These are phyloP conservation scores for Beauveria pseudobassiana DNA, from an alignment of 2,329 filamentous ascomycete species.

Conservation along the genomic window DNA sequence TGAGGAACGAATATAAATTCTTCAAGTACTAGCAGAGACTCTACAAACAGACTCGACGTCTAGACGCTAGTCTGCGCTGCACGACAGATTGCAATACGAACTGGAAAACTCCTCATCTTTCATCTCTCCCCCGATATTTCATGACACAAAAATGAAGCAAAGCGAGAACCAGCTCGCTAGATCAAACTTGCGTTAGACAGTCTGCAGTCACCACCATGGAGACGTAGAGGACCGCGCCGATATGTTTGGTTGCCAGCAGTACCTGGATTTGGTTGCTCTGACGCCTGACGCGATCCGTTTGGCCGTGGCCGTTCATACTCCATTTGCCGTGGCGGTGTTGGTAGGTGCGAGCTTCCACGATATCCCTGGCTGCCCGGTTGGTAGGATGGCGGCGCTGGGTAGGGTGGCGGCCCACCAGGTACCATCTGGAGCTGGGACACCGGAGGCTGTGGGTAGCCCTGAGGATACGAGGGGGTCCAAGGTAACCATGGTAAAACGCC, in stretches of 20 bases:
- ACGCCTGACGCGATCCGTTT: background rate
- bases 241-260: background rate
- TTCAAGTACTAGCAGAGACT: background rate
- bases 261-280: background rate
- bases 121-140: background rate
- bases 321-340: background rate
- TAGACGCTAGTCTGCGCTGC: background rate
- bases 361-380: background rate
- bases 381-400: background rate
- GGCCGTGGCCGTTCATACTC: background rate
- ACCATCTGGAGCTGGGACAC: background rate
- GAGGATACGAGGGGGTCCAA: background rate
- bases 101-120: background rate
- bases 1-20: background rate
- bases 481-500: background rate
- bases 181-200: background rate
- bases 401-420: background rate
- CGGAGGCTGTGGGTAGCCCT: background rate
- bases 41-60: too few species aligned
- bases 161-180: background rate
- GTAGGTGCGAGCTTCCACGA: background rate
- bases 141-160: background rate
- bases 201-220: background rate
- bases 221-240: background rate
- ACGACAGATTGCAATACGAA: background rate